Evolutionary conservation across 2,329 filamentous ascomycete genomes (phyloP).

Genomic region (Cryphonectria radicalis): DNA sequence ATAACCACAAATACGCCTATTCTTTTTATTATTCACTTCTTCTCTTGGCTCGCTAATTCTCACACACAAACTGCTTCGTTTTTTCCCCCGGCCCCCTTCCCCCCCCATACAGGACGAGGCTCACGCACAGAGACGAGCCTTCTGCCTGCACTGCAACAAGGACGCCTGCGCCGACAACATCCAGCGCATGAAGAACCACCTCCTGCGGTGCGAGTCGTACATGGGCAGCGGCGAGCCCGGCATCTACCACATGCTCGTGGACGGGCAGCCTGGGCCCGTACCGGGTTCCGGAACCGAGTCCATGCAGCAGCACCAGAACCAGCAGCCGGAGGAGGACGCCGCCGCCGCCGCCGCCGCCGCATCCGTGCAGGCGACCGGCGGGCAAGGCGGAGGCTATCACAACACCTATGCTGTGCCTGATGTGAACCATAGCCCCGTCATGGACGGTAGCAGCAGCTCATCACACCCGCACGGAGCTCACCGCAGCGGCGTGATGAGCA

Average conservation of each 20-base stretch:
- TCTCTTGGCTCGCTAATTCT: neutral
- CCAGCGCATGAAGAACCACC: conserved; percentile 30
- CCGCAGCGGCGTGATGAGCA: conserved; percentile 12
- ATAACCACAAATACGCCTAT: too few species aligned
- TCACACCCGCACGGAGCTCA: conserved; percentile 11
- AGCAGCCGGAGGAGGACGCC: neutral
- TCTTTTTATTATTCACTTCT: too few species aligned
- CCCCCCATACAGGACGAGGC: conserved; percentile 21
- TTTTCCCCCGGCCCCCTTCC: neutral
- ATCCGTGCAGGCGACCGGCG: conserved; percentile 10
- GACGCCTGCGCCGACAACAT: conserved; percentile 29
- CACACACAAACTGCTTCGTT: neutral
- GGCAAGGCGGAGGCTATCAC: neutral
- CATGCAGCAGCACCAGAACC: neutral
- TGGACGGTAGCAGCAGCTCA: conserved; percentile 6
- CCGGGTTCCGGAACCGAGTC: neutral
- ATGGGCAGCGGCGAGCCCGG: conserved; percentile 24
- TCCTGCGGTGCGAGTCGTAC: conserved; percentile 24
- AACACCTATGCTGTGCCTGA: neutral
- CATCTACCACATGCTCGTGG: conserved; percentile 22
- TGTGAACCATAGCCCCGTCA: neutral
- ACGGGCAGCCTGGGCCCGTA: conserved; percentile 20
- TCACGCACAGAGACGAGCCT: conserved; percentile 28
- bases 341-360: too few species aligned
- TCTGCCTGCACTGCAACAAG: conserved; percentile 28